These are phyloP conservation scores for Cunninghamia lanceolata DNA, from an alignment of 75 land plant genomes.

Conservation along the genomic window DNA sequence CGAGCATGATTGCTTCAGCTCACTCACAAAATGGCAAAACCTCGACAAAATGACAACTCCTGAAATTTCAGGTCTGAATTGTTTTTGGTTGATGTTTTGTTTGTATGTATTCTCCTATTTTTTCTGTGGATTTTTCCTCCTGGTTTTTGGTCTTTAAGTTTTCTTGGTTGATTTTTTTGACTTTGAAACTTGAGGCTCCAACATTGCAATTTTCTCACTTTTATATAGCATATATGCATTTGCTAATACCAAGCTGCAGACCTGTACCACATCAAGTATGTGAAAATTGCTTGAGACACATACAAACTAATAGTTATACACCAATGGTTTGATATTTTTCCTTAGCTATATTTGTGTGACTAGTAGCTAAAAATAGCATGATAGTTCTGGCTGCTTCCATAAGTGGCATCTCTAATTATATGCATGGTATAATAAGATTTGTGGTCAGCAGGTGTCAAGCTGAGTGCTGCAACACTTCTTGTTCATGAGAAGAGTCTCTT, in stretches of 20 bases:
- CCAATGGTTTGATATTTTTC: neutral
- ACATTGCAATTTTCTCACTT: neutral
- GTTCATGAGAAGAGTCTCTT: neutral
- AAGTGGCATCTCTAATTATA: neutral
- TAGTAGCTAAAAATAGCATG: neutral
- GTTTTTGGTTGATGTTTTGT: neutral
- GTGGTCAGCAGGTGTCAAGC: neutral
- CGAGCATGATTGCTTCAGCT: neutral
- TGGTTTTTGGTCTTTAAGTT: neutral
- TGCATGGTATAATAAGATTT: neutral
- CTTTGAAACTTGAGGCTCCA: neutral
- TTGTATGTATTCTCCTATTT: neutral
- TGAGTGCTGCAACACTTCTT: neutral
- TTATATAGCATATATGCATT: neutral
- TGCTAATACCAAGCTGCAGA: neutral
- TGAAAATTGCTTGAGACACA: neutral
- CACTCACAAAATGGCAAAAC: neutral
- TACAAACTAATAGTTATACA: neutral
- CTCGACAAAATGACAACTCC: neutral
- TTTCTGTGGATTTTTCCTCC: neutral
- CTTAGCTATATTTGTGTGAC: neutral
- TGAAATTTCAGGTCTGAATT: neutral
- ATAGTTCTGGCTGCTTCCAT: neutral
- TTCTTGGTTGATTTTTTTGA: neutral
- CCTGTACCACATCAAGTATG: neutral